These are phyloP conservation scores for Hordeum vulgare DNA, from an alignment of 176 grass and related monocot genomes.

Conservation along the genomic window MorexV3_pseudomolecules_assembly NC_058519.1:21283417-21283916, in stretches of 20 bases:
- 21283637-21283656: background rate
- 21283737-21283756: background rate
- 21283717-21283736: background rate
- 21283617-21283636: background rate
- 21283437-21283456: too few relatives aligned
- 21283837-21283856: background rate
- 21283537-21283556: too few relatives aligned
- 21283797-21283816: background rate
- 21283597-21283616: fast-evolving
- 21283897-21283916: background rate
- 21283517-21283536: too few relatives aligned
- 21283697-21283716: background rate
- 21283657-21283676: background rate
- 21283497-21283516: too few relatives aligned
- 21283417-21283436: too few relatives aligned
- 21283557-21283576: too few relatives aligned
- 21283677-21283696: background rate
- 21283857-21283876: background rate
- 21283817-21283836: background rate
- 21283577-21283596: too few relatives aligned
- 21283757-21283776: background rate
- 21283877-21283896: background rate
- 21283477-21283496: too few relatives aligned
- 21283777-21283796: background rate
- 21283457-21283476: too few relatives aligned